These are phyloP conservation scores for Penicillium fimorum DNA, from an alignment of 495 filamentous ascomycete species.

Conservation along the genomic window DNA sequence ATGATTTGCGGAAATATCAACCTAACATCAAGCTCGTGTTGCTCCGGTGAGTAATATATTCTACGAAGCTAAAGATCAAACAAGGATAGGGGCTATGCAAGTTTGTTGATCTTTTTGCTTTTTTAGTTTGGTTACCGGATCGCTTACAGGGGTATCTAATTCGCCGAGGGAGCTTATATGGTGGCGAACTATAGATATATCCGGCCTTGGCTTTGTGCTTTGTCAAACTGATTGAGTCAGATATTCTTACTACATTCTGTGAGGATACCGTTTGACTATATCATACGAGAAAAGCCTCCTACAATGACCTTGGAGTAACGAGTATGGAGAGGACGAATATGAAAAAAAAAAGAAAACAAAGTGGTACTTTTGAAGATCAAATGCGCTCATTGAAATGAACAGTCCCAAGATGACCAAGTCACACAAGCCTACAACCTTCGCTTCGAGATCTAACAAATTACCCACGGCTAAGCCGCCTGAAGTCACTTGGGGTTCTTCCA, in stretches of 20 bases:
- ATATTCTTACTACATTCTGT: not conserved
- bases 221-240: not conserved
- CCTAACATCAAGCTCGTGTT: conserved; percentile 17
- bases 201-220: not conserved
- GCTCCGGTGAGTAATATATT: not conserved
- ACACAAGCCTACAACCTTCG: not conserved
- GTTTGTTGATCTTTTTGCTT: conserved; percentile 13
- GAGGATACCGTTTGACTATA: not conserved
- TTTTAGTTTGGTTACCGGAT: conserved; percentile 10
- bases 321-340: not conserved
- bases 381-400: no score
- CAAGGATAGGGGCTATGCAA: conserved; percentile 6
- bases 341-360: not conserved
- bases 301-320: not conserved
- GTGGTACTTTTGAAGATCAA: not conserved
- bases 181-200: no score
- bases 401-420: no score
- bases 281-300: not conserved
- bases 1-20: not conserved
- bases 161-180: conserved; percentile 6
- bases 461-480: not conserved
- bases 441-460: not conserved
- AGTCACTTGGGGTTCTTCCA: not conserved
- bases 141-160: conserved; percentile 4
- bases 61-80: conserved; percentile 7